These are phyloP conservation scores for Cyclotella atomus DNA, from an alignment of 108 stramenopile genomes.

Conservation along the genomic window DNA sequence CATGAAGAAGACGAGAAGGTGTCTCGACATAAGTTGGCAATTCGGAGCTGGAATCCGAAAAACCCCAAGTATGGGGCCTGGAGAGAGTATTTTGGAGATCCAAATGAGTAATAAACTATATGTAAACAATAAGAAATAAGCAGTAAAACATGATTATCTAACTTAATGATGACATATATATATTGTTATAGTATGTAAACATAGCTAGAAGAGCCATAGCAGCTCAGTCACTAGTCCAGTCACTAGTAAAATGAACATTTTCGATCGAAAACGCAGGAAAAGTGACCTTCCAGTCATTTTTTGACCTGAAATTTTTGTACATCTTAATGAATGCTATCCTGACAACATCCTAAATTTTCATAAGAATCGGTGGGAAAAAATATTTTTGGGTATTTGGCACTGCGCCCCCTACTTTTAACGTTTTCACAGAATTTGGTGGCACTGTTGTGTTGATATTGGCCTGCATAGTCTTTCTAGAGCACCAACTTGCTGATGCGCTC, in stretches of 20 bases:
- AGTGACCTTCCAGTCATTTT: not conserved
- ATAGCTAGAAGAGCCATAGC: not conserved
- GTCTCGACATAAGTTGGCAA: not conserved
- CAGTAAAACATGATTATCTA: not conserved
- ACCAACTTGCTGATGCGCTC: too few species aligned
- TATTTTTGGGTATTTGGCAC: not conserved
- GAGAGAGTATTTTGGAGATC: not conserved
- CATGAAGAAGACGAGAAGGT: not conserved
- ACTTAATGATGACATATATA: not conserved
- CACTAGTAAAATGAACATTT: not conserved
- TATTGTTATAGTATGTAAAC: not conserved
- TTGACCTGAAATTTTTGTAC: not conserved
- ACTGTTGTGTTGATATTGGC: too few species aligned
- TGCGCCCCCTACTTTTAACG: not conserved
- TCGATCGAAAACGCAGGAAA: not conserved
- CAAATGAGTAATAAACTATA: not conserved
- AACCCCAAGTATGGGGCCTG: not conserved
- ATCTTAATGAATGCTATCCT: not conserved
- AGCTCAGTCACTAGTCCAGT: not conserved
- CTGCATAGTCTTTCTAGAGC: too few species aligned
- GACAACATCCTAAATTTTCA: not conserved
- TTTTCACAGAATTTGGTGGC: too few species aligned
- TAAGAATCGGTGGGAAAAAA: not conserved
- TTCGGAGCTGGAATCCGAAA: not conserved
- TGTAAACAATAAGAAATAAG: not conserved